A percentile compares a stretch with the other conserved stretches of the same genome.
These are phyloP conservation scores for Oryza meridionalis DNA, from an alignment of 176 grass and related monocot species.

Conservation along the genomic window DNA sequence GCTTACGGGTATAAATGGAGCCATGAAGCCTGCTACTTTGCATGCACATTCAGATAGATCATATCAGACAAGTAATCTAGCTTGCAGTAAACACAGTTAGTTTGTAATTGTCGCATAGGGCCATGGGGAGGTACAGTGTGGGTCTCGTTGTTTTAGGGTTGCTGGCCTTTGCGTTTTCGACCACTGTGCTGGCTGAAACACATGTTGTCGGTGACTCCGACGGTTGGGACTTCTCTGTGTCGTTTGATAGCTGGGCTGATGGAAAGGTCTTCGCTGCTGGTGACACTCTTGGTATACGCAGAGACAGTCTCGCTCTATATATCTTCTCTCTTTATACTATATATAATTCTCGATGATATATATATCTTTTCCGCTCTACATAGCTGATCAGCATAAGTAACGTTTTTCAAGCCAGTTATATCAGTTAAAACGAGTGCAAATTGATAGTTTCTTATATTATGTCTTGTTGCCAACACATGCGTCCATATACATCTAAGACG, in stretches of 20 bases:
- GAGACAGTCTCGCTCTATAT: background rate
- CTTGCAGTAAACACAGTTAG: background rate
- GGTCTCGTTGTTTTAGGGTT: conserved; percentile 28
- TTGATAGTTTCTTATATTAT: too few species aligned
- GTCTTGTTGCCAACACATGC: too few species aligned
- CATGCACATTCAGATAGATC: background rate
- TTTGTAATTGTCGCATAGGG: background rate
- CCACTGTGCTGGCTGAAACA: conserved; percentile 38
- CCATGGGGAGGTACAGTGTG: conserved; percentile 60
- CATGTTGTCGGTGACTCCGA: conserved; percentile 64
- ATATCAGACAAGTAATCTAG: background rate
- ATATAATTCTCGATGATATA: too few species aligned
- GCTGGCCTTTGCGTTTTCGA: conserved; percentile 11
- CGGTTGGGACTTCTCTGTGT: conserved; percentile 71
- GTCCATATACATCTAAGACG: too few species aligned
- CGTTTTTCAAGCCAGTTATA: too few species aligned
- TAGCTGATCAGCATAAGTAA: too few species aligned
- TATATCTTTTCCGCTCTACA: too few species aligned
- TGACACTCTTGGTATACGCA: conserved; percentile 51
- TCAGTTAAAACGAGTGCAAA: too few species aligned
- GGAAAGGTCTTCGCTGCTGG: conserved; percentile 50
- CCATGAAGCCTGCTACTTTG: background rate
- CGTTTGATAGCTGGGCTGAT: conserved; percentile 62
- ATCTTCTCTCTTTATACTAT: background rate
- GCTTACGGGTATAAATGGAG: conserved; percentile 26